Percentiles rank a stretch among this genome's conserved stretches.
Conservation (phyloP, 768 basidiomycete species). For the Phanerodontia chrysosporium region DNA sequence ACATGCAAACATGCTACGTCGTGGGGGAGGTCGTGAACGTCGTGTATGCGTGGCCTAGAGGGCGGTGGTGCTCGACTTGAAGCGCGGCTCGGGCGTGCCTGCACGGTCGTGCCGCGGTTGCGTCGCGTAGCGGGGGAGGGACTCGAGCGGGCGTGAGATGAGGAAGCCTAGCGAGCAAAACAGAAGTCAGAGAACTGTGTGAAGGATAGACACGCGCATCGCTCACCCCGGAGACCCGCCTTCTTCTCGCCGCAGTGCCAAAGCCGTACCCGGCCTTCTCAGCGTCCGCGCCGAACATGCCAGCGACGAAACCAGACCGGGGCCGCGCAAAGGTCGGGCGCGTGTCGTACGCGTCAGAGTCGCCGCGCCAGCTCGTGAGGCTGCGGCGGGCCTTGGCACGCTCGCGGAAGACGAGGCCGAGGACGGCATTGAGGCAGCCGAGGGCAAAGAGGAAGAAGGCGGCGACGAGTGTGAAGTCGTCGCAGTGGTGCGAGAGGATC, state of each 20-base stretch:
- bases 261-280: conserved; percentile 59
- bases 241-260: conserved; percentile 78
- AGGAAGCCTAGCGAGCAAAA: conserved; percentile 42
- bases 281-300: conserved; percentile 24
- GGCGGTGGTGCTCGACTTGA: conserved; percentile 28
- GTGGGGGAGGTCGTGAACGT: neutral
- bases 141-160: conserved; percentile 54
- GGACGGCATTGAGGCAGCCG: conserved; percentile 84
- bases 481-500: conserved; percentile 61
- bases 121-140: conserved; percentile 49
- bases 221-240: conserved; percentile 59
- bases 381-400: conserved; percentile 61
- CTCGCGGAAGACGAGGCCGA: conserved; percentile 77
- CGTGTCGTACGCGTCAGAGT: conserved; percentile 35
- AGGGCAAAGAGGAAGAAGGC: conserved; percentile 90
- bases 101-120: conserved; percentile 22
- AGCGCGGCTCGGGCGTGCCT: conserved; percentile 24
- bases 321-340: conserved; percentile 24
- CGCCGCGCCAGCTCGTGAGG: conserved; percentile 57
- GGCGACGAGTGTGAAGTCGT: conserved; percentile 84
- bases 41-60: conserved; percentile 17
- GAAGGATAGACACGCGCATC: conserved; percentile 13
- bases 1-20: neutral
- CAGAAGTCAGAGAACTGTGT: conserved; percentile 8
- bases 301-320: conserved; percentile 16